These are phyloP conservation scores for Trypanosoma avium DNA, from an alignment of 208 protist species.

Conservation along the genomic window DNA sequence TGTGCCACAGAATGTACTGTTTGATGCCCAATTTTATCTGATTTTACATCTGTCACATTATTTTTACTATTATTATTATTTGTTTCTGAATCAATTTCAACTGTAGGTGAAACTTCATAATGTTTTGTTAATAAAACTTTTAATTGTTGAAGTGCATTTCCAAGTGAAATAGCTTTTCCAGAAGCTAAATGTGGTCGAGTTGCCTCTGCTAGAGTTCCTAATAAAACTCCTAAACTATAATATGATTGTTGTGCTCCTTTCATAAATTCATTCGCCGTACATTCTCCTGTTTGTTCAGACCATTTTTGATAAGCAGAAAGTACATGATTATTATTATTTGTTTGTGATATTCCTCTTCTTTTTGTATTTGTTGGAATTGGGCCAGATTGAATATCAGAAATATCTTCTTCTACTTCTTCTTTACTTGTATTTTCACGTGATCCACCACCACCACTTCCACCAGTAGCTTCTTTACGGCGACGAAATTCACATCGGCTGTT, in stretches of 20 bases:
- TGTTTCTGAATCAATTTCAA: not conserved
- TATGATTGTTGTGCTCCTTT: conserved; percentile 72
- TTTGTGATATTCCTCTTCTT: not conserved
- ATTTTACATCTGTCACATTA: not conserved
- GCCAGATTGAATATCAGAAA: no score
- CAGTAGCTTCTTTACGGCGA: conserved; percentile 2
- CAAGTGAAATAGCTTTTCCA: conserved; percentile 12
- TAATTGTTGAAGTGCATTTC: conserved; percentile 17
- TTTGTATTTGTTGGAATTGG: no score
- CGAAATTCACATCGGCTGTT: no score
- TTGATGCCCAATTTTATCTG: not conserved
- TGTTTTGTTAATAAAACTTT: conserved; percentile 25
- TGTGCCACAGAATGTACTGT: conserved; percentile 15
- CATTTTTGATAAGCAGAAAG: conserved; percentile 56
- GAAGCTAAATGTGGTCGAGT: not conserved
- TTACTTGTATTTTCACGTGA: not conserved
- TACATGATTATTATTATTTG: conserved; percentile 9
- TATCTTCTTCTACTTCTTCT: no score
- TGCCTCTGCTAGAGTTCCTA: conserved; percentile 32
- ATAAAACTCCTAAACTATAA: conserved; percentile 47
- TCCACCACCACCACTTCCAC: not conserved
- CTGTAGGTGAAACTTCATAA: conserved; percentile 11
- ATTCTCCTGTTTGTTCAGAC: conserved; percentile 38
- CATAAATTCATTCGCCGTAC: conserved; percentile 60
- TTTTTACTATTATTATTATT: not conserved